phyloP scores from a whole-genome alignment of 768 basidiomycete genomes.

The Pleurotus salmoneostramineus region DNA sequence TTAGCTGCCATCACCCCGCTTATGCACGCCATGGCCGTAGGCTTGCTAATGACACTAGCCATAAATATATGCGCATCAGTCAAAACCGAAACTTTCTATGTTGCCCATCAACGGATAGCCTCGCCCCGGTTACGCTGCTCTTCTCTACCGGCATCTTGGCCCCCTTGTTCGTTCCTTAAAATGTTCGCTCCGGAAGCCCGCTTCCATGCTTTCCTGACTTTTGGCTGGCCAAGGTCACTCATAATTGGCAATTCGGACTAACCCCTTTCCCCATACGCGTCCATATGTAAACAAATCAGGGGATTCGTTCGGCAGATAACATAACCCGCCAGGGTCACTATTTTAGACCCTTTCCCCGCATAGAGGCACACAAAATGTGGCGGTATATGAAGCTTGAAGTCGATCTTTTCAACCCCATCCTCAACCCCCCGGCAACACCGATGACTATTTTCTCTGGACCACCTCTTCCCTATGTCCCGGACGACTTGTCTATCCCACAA shows the following conservation, averaged over 20 bases:
- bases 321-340: slow-evolving; percentile 7
- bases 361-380: neutral
- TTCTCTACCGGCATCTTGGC: no score
- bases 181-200: no score
- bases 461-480: slow-evolving; percentile 39
- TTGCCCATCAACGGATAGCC: no score
- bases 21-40: no score
- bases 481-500: slow-evolving; percentile 48
- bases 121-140: no score
- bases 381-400: neutral
- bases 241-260: neutral
- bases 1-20: no score
- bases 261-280: neutral
- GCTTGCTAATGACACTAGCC: no score
- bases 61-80: no score
- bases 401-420: neutral
- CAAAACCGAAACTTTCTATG: no score
- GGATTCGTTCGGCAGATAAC: slow-evolving; percentile 3
- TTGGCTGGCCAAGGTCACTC: no score
- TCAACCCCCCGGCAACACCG: neutral
- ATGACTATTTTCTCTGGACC: slow-evolving; percentile 5
- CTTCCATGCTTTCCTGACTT: no score
- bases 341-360: neutral
- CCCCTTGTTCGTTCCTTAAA: no score
- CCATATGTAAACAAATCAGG: neutral